Conservation (phyloP, 768 basidiomycete species). For the Macrolepiota fuliginosa region DNA sequence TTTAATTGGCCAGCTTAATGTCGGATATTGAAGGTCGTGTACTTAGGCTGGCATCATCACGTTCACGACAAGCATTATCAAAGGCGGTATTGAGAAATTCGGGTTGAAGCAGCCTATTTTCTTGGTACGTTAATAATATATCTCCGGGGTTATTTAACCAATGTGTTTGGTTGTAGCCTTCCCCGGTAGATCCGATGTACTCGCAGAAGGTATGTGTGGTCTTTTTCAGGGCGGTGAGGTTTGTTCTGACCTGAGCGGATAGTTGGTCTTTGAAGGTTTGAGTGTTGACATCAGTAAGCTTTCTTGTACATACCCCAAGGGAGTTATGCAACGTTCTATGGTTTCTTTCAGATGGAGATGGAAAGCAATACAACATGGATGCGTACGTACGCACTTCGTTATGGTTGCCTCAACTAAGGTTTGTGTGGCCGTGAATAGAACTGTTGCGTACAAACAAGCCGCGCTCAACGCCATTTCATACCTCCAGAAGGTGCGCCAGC, state of each 20-base stretch:
- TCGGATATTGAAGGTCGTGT: not conserved
- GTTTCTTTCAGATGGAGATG: conserved; percentile 54
- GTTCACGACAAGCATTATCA: conserved; percentile 70
- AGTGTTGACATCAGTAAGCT: conserved; percentile 66
- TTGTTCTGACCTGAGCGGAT: not conserved
- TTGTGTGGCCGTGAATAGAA: conserved; percentile 29
- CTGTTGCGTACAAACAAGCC: conserved; percentile 80
- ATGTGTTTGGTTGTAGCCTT: conserved; percentile 44
- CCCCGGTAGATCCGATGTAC: conserved; percentile 73
- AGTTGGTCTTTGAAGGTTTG: conserved; percentile 76
- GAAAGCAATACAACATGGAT: conserved; percentile 77
- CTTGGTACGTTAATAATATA: conserved; percentile 38
- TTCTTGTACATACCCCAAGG: not conserved
- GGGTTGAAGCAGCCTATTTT: conserved; percentile 75
- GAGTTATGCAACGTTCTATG: not conserved
- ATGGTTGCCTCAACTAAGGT: not conserved
- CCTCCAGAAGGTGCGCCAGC: conserved; percentile 51
- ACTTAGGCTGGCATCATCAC: conserved; percentile 67
- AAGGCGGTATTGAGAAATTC: conserved; percentile 71
- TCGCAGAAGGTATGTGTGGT: conserved; percentile 51
- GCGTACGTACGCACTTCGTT: conserved; percentile 40
- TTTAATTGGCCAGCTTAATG: not conserved
- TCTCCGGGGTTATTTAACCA: not conserved
- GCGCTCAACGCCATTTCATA: conserved; percentile 75
- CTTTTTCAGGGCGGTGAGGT: too few relatives aligned